phyloP scores from a whole-genome alignment of 352 stramenopile genomes.

The Pythium coloratum region DNA sequence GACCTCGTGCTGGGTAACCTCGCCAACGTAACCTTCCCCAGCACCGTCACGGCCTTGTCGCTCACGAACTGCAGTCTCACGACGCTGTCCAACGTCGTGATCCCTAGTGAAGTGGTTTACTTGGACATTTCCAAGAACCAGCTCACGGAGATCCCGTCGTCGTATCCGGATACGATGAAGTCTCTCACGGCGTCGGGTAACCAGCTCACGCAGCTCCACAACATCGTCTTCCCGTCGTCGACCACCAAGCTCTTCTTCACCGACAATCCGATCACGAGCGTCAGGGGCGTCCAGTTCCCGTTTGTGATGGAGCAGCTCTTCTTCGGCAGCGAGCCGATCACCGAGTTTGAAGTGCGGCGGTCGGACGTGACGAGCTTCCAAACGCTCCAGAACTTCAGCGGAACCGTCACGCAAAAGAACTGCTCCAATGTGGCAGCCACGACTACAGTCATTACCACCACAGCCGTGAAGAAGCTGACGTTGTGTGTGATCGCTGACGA shows the following conservation, averaged over 20 bases:
- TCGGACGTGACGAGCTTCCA: conserved; percentile 63
- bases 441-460: no score
- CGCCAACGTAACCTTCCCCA: conserved; percentile 41
- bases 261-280: conserved; percentile 54
- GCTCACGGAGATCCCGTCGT: conserved; percentile 20
- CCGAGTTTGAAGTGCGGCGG: conserved; percentile 64
- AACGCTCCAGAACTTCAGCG: conserved; percentile 42
- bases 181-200: conserved; percentile 36
- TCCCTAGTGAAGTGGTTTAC: conserved; percentile 50
- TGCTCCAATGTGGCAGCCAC: conserved; percentile 40
- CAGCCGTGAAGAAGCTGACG: conserved; percentile 21
- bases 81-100: conserved; percentile 23
- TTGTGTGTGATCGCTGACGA: conserved; percentile 72
- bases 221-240: conserved; percentile 50
- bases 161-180: conserved; percentile 14
- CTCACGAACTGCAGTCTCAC: conserved; percentile 31
- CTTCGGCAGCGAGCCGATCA: conserved; percentile 51
- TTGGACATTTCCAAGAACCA: conserved; percentile 36
- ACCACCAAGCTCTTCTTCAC: conserved; percentile 57
- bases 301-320: conserved; percentile 46
- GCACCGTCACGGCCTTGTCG: conserved; percentile 36
- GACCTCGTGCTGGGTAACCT: conserved; percentile 52
- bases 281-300: conserved; percentile 60
- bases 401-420: conserved; percentile 38
- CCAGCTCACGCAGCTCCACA: conserved; percentile 44